Percentiles rank a stretch among this genome's conserved stretches.
phyloP scores from a whole-genome alignment of 2,329 filamentous ascomycete species.

The Microdochium trichocladiopsis region DNA sequence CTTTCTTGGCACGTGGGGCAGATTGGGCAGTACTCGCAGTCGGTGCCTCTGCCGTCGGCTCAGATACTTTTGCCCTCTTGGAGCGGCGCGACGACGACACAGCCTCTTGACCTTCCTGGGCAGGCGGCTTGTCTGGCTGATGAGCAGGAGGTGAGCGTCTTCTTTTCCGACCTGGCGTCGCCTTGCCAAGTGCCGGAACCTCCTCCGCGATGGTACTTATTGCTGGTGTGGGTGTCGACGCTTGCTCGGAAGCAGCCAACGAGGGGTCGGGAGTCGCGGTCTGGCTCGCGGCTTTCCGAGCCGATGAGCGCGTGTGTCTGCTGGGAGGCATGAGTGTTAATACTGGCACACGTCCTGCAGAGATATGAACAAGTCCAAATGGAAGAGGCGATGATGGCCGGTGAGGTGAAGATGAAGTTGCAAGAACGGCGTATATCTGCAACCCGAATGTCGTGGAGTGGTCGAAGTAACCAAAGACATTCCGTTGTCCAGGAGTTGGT shows the following conservation, averaged over 20 bases:
- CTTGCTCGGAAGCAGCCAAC: background rate
- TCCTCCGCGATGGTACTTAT: conserved; percentile 4
- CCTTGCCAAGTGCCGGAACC: background rate
- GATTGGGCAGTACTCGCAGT: conserved; percentile 27
- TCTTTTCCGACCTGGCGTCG: conserved; percentile 58
- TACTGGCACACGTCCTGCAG: background rate
- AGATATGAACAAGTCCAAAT: background rate
- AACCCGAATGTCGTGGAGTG: background rate
- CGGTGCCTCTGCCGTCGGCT: conserved; percentile 28
- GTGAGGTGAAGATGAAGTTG: background rate
- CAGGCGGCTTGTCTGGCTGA: conserved; percentile 37
- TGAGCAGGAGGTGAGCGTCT: conserved; percentile 50
- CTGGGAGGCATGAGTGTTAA: conserved; percentile 79
- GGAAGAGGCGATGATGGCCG: background rate
- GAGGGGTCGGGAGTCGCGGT: conserved; percentile 36
- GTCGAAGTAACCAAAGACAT: background rate
- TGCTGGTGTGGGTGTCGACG: conserved; percentile 29
- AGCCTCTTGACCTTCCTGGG: conserved; percentile 12
- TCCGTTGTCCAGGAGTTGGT: background rate
- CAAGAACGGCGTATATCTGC: background rate
- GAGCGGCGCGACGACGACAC: conserved; percentile 46
- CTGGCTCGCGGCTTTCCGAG: conserved; percentile 74
- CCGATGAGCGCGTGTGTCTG: conserved; percentile 86
- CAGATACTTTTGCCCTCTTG: conserved; percentile 64
- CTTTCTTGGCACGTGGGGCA: conserved; percentile 48